Conservation (phyloP, 2,329 filamentous ascomycete genomes). For the Aspergillus clavatus region DNA sequence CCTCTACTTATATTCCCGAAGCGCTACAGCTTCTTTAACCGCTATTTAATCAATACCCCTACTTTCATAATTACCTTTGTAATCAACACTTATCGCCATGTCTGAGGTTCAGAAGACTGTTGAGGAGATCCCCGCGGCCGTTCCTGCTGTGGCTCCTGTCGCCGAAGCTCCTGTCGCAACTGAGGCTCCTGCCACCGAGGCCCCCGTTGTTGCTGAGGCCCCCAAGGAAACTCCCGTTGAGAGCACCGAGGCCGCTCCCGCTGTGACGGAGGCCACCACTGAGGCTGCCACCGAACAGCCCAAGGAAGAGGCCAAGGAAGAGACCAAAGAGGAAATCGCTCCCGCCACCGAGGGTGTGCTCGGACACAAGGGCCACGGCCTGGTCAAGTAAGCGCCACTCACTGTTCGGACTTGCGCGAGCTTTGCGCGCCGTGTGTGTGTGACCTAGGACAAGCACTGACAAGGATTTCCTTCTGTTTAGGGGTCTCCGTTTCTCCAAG, state of each 20-base stretch:
- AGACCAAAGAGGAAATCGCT: slow-evolving; percentile 48
- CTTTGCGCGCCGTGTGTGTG: background rate
- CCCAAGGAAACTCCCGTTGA: slow-evolving; percentile 31
- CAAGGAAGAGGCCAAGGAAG: slow-evolving; percentile 27
- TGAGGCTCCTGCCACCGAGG: slow-evolving; percentile 34
- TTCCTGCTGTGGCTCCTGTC: slow-evolving; percentile 34
- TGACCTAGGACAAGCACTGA: background rate
- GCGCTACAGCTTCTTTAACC: slow-evolving; percentile 15
- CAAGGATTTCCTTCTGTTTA: slow-evolving; percentile 37
- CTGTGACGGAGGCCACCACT: slow-evolving; percentile 31
- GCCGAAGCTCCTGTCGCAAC: slow-evolving; percentile 34
- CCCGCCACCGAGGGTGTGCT: slow-evolving; percentile 78
- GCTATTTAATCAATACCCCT: slow-evolving; percentile 16
- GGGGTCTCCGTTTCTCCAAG: slow-evolving; percentile 86
- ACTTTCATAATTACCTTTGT: slow-evolving; percentile 17
- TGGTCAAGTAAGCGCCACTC: slow-evolving; percentile 70
- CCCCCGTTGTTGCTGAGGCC: slow-evolving; percentile 27
- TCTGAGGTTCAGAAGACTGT: slow-evolving; percentile 68
- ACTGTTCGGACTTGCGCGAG: background rate
- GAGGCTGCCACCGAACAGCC: slow-evolving; percentile 37
- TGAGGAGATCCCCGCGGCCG: slow-evolving; percentile 51
- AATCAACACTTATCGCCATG: slow-evolving; percentile 50
- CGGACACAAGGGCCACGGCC: slow-evolving; percentile 82
- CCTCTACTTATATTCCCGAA: slow-evolving; percentile 16
- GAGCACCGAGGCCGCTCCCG: slow-evolving; percentile 32